Conservation (phyloP, 2,329 filamentous ascomycete genomes). For the Ophiocordyceps unilateralis region DNA sequence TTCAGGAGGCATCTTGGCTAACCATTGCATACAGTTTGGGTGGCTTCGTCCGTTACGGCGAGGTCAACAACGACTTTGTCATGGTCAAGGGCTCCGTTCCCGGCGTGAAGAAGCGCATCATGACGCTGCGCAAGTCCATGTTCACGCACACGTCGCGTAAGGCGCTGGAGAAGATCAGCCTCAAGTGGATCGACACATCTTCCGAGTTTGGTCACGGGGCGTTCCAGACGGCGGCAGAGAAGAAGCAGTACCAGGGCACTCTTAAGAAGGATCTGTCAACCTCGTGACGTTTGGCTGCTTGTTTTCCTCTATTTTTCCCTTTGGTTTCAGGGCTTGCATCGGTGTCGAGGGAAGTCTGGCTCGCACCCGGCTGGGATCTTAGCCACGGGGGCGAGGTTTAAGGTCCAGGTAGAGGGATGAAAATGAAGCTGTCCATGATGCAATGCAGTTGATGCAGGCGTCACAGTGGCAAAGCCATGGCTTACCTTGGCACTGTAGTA, state of each 20-base stretch:
- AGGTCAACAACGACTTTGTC: constrained; percentile 98
- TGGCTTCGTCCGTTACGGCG: constrained; percentile 98
- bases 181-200: constrained; percentile 99
- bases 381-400: neutral
- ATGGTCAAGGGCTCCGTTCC: constrained; percentile 96
- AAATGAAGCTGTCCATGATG: too few species aligned
- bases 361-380: constrained; percentile 13
- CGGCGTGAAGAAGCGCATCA: constrained; percentile 98
- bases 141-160: constrained; percentile 91
- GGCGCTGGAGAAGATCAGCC: constrained; percentile 95
- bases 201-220: constrained; percentile 99
- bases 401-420: too few species aligned
- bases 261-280: constrained; percentile 88
- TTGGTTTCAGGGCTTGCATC: constrained; percentile 31
- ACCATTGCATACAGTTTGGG: constrained; percentile 49
- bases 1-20: constrained; percentile 12
- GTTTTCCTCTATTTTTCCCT: constrained; percentile 16
- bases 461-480: neutral
- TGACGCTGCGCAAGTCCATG: constrained; percentile 98
- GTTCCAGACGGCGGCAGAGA: constrained; percentile 97
- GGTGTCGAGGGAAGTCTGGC: constrained; percentile 34
- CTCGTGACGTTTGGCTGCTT: constrained; percentile 22
- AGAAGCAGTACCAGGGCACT: constrained; percentile 91
- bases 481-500: too few species aligned
- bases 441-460: too few species aligned